Percentiles rank a stretch among this genome's conserved stretches.
phyloP scores from a whole-genome alignment of 2,329 filamentous ascomycete species.

The Ustulina deusta region DNA sequence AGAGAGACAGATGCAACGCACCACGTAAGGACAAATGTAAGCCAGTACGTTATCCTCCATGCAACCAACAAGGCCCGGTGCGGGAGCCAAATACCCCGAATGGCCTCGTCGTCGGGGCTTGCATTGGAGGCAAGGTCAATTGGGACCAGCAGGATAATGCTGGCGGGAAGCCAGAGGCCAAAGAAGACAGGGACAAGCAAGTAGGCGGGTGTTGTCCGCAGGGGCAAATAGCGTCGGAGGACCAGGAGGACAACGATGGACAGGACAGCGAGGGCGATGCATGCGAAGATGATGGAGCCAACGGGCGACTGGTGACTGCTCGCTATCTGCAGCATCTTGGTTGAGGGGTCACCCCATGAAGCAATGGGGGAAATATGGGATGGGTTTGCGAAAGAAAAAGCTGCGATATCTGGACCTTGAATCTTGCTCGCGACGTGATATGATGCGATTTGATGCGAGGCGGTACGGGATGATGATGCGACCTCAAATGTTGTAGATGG shows the following conservation, averaged over 20 bases:
- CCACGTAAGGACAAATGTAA: slow-evolving; percentile 96
- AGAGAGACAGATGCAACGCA: slow-evolving; percentile 51
- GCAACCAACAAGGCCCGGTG: slow-evolving; percentile 82
- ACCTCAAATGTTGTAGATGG: slow-evolving; percentile 4
- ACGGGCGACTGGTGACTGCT: slow-evolving; percentile 73
- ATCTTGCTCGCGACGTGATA: slow-evolving; percentile 19
- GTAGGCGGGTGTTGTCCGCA: slow-evolving; percentile 90
- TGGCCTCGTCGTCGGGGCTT: slow-evolving; percentile 75
- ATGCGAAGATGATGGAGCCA: slow-evolving; percentile 82
- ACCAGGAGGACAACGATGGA: slow-evolving; percentile 84
- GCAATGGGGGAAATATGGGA: background rate
- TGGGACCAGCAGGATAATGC: slow-evolving; percentile 90
- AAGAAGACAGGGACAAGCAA: slow-evolving; percentile 94
- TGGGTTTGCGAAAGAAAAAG: background rate
- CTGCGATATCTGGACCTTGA: slow-evolving; percentile 6
- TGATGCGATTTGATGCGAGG: slow-evolving; percentile 13
- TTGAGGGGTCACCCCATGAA: slow-evolving; percentile 27
- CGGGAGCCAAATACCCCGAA: slow-evolving; percentile 88
- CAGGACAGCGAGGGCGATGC: slow-evolving; percentile 78
- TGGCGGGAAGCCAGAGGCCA: slow-evolving; percentile 90
- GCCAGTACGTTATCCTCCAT: slow-evolving; percentile 97
- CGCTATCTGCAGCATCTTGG: slow-evolving; percentile 62
- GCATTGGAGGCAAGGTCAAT: slow-evolving; percentile 94
- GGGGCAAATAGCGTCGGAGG: slow-evolving; percentile 87
- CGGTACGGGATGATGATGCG: slow-evolving; percentile 14